Conservation (phyloP, 177 flowering plant genomes). For the Vitis hybrid region DNA sequence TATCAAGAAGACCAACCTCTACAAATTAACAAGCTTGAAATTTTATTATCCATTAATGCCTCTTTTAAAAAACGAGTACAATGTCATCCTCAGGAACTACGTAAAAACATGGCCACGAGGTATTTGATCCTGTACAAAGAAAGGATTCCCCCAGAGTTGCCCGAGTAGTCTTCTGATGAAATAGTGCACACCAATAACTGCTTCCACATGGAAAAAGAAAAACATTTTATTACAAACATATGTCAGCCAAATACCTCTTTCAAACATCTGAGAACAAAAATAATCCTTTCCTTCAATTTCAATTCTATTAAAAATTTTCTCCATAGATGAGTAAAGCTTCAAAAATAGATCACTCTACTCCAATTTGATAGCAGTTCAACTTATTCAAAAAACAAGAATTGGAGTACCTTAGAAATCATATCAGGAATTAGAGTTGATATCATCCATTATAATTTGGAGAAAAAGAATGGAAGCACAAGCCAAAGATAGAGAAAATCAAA, state of each 20-base stretch:
- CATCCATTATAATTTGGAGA: neutral
- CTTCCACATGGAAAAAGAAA: constrained; percentile 7
- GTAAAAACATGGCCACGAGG: constrained; percentile 15
- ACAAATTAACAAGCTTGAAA: constrained; percentile 2
- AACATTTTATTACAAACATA: neutral
- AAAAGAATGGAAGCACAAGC: neutral
- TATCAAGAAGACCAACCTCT: constrained; percentile 8
- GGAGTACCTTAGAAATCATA: no score
- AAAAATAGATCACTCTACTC: no score
- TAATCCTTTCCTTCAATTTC: no score
- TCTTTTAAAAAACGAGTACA: constrained; percentile 26
- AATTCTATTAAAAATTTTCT: no score
- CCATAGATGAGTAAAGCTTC: no score
- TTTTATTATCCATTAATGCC: constrained; percentile 31
- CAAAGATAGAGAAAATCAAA: neutral
- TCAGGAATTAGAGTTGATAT: no score
- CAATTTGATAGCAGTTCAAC: no score
- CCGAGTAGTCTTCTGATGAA: constrained; percentile 4
- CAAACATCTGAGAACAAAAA: no score
- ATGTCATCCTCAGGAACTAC: constrained; percentile 22
- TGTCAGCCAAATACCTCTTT: neutral
- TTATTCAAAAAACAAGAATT: no score
- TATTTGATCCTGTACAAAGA: constrained; percentile 27
- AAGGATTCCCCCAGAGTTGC: constrained; percentile 19
- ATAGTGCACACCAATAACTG: constrained; percentile 18